These are phyloP conservation scores for Trichosporon sp. DNA, from an alignment of 1,284 basidiomycete genomes.

Conservation along the genomic window DNA sequence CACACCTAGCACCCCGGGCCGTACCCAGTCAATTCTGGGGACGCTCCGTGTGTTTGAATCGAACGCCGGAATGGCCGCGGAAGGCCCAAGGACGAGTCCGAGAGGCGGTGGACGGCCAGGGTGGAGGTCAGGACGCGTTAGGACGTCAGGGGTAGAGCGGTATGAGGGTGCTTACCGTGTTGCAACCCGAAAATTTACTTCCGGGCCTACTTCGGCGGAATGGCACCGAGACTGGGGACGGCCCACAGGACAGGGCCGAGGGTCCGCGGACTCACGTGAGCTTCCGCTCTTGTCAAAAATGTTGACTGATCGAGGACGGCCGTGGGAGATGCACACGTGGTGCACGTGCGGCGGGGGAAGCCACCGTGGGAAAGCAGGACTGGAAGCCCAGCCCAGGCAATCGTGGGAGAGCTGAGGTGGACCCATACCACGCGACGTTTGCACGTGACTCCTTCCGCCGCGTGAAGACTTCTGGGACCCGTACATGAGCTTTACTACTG, in stretches of 20 bases:
- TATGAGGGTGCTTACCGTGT: background rate
- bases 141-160: background rate
- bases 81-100: too few species aligned
- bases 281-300: background rate
- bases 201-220: background rate
- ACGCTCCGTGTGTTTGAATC: background rate
- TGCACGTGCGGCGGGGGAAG: background rate
- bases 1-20: too few species aligned
- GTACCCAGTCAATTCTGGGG: background rate
- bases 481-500: slow-evolving; percentile 16
- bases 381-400: background rate
- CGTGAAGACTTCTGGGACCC: slow-evolving; percentile 12
- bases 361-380: background rate
- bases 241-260: background rate
- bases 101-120: too few species aligned
- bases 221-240: background rate
- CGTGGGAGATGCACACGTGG: background rate
- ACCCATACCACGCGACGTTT: background rate
- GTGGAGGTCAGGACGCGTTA: background rate
- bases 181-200: background rate
- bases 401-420: slow-evolving; percentile 5
- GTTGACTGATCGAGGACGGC: background rate
- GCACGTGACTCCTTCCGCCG: slow-evolving; percentile 1
- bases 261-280: background rate
- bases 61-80: background rate